phyloP scores from a whole-genome alignment of 768 basidiomycete species.

The Thelephora aurantiotincta region DNA sequence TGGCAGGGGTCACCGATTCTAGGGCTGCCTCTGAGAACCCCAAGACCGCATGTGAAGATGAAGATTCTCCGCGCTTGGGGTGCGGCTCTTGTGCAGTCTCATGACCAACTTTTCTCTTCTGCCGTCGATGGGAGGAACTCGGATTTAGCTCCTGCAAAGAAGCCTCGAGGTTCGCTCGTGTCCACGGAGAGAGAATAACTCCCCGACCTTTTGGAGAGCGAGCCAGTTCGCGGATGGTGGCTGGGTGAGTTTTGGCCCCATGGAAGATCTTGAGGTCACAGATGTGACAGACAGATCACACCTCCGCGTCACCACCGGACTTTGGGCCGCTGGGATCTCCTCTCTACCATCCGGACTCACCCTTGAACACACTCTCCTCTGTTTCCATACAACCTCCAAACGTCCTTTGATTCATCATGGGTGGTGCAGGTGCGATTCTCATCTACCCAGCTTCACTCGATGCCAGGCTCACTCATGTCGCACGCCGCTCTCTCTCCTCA shows the following conservation, averaged over 20 bases:
- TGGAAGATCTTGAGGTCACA: neutral
- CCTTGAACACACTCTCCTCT: neutral
- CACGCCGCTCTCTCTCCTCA: neutral
- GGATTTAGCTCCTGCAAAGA: conserved; percentile 7
- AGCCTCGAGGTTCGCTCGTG: neutral
- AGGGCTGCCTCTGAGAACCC: neutral
- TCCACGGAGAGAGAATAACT: neutral
- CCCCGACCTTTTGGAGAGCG: conserved; percentile 34
- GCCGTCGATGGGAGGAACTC: conserved; percentile 5
- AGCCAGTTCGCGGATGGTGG: conserved; percentile 47
- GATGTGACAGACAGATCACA: neutral
- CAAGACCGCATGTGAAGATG: conserved; percentile 2
- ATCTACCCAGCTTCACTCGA: neutral
- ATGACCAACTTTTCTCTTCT: conserved; percentile 9
- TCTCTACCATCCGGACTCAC: neutral
- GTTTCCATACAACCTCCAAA: conserved; percentile 1
- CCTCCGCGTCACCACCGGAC: neutral
- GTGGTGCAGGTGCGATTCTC: conserved; percentile 5
- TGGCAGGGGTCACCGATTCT: neutral
- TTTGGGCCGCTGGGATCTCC: neutral
- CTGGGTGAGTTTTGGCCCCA: neutral
- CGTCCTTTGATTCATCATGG: conserved; percentile 1
- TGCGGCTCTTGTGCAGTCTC: neutral
- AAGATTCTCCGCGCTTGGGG: conserved; percentile 8
- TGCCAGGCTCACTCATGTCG: neutral